These are phyloP conservation scores for Termitomyces sp. DNA, from an alignment of 768 basidiomycete species.

Conservation along the genomic window DNA sequence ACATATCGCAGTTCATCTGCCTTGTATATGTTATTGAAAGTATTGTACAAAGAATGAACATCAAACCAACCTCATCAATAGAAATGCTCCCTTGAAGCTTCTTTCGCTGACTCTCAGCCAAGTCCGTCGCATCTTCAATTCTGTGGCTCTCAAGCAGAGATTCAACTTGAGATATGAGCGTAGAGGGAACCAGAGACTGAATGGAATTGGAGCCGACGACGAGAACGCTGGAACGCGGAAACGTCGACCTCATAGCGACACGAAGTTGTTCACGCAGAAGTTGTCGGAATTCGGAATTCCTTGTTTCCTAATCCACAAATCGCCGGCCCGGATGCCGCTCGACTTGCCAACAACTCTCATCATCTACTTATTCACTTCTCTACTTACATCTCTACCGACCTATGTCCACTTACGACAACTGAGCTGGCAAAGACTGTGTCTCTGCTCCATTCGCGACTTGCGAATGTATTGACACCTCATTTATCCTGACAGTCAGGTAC, in stretches of 20 bases:
- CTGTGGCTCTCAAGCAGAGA: conserved; percentile 62
- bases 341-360: not conserved
- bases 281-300: conserved; percentile 4
- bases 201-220: conserved; percentile 60
- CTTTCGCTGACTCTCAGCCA: conserved; percentile 61
- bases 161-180: conserved; percentile 71
- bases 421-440: too few species aligned
- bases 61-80: conserved; percentile 50
- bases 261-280: not conserved
- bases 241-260: conserved; percentile 33
- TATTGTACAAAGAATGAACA: not conserved
- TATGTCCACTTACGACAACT: not conserved
- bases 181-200: conserved; percentile 67
- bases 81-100: conserved; percentile 52
- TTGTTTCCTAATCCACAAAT: not conserved
- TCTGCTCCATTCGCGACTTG: not conserved
- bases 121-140: conserved; percentile 60
- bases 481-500: not conserved
- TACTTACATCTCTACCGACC: not conserved
- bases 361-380: too few species aligned
- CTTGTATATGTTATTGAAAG: conserved; percentile 24
- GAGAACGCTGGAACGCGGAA: conserved; percentile 69
- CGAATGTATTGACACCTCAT: not conserved
- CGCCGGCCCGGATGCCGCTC: conserved; percentile 1
- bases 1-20: conserved; percentile 75